These are phyloP conservation scores for Panaeolus cyanescens DNA, from an alignment of 768 basidiomycete species.

Conservation along the genomic window DNA sequence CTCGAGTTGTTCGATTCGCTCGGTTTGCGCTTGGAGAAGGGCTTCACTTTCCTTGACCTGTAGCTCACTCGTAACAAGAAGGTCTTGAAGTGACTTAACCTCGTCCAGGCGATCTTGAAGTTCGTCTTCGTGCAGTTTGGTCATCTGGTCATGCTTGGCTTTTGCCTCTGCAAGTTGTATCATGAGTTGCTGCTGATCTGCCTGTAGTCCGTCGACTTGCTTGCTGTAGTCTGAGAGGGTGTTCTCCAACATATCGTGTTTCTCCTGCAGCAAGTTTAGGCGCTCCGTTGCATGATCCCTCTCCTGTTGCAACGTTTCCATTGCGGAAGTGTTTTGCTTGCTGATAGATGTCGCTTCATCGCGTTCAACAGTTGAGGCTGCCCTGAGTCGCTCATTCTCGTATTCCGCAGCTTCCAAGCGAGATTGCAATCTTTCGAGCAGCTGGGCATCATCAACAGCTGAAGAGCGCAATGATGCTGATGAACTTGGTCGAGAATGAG, in stretches of 20 bases:
- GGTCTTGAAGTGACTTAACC: constrained; percentile 50
- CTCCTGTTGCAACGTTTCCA: constrained; percentile 45
- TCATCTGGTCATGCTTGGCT: constrained; percentile 9
- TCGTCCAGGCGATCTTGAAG: constrained; percentile 38
- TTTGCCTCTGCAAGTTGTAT: constrained; percentile 13
- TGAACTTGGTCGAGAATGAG: constrained; percentile 39
- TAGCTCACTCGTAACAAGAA: constrained; percentile 52
- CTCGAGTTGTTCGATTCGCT: constrained; percentile 60
- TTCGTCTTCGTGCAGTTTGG: constrained; percentile 10
- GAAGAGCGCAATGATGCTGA: constrained; percentile 37
- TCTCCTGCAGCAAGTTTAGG: constrained; percentile 9
- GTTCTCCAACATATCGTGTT: constrained; percentile 11
- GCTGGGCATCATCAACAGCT: constrained; percentile 33
- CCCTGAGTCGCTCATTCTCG: constrained; percentile 65
- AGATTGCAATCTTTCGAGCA: constrained; percentile 45
- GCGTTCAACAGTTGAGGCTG: constrained; percentile 30
- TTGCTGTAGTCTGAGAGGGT: constrained; percentile 8
- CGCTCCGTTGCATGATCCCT: constrained; percentile 39
- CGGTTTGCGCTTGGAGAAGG: constrained; percentile 55
- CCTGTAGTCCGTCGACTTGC: constrained; percentile 12
- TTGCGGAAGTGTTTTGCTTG: constrained; percentile 25
- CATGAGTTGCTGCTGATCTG: constrained; percentile 15
- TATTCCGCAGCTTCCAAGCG: constrained; percentile 66
- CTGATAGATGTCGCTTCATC: constrained; percentile 33
- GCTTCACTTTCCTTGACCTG: constrained; percentile 51